Conservation (phyloP, 352 stramenopile genomes). For the Globisporangium canariense region DNA sequence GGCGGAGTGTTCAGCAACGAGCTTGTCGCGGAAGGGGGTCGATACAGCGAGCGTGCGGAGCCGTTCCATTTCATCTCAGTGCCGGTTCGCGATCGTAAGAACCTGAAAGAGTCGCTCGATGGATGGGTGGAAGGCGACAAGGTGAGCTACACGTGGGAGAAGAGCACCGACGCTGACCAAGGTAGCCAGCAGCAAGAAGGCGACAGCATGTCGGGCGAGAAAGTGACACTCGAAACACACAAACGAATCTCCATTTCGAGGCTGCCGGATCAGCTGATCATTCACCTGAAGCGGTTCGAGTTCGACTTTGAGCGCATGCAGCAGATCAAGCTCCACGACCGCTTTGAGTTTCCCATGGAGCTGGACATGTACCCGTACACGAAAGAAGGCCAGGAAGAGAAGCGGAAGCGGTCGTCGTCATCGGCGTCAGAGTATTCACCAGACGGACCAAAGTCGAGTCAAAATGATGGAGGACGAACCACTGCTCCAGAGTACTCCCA, state of each 20-base stretch:
- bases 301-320: constrained; percentile 95
- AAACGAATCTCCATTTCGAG: constrained; percentile 90
- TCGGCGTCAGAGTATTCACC: constrained; percentile 18
- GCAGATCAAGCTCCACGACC: constrained; percentile 92
- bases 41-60: constrained; percentile 87
- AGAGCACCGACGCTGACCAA: constrained; percentile 23
- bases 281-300: constrained; percentile 95
- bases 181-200: constrained; percentile 17
- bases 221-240: constrained; percentile 85
- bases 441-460: constrained; percentile 13
- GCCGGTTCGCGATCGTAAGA: constrained; percentile 84
- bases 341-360: constrained; percentile 90
- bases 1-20: constrained; percentile 92
- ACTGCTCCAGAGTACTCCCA: constrained; percentile 75
- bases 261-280: constrained; percentile 88
- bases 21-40: constrained; percentile 80
- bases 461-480: constrained; percentile 26
- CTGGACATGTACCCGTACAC: constrained; percentile 90
- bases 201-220: constrained; percentile 35
- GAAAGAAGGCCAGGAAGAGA: constrained; percentile 80
- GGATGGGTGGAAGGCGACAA: constrained; percentile 89
- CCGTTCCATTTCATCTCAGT: constrained; percentile 91
- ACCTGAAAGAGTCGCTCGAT: constrained; percentile 81
- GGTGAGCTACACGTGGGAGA: constrained; percentile 90
- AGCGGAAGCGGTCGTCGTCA: constrained; percentile 31